A percentile compares a stretch with the other conserved stretches of the same genome.
Evolutionary conservation across 441 rosid species (phyloP).

Genomic region (Theobroma grandiflorum): DNA sequence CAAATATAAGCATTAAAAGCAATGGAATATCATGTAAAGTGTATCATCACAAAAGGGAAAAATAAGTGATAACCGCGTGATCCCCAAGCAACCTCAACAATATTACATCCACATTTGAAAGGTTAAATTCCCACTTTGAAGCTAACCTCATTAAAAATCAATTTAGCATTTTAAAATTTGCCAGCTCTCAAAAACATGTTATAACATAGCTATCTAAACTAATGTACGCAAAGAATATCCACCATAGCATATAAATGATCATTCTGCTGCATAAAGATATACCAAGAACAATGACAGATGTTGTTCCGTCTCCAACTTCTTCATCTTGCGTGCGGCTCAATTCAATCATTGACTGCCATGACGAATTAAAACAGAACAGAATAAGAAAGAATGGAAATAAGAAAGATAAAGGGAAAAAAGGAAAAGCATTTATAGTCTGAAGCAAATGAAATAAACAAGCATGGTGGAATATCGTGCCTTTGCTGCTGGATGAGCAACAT

Average conservation of each 20-base stretch:
- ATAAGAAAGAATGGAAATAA: not conserved
- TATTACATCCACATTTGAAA: not conserved
- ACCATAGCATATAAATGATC: not conserved
- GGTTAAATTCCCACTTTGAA: not conserved
- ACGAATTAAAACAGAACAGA: conserved; percentile 22
- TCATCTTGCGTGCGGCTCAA: conserved; percentile 95
- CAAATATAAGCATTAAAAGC: not conserved
- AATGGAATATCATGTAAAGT: not conserved
- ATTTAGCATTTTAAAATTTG: not conserved
- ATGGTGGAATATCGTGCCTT: conserved; percentile 55
- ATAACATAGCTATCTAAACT: not conserved
- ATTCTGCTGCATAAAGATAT: conserved; percentile 21
- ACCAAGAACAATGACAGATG: conserved; percentile 96
- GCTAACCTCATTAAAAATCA: not conserved
- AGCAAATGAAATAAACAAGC: not conserved
- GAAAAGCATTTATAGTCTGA: not conserved
- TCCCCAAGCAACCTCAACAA: not conserved
- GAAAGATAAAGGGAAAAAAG: not conserved
- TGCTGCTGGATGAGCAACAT: conserved; percentile 95
- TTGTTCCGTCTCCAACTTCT: conserved; percentile 99
- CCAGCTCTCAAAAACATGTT: not conserved
- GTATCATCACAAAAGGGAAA: not conserved
- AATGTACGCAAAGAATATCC: not conserved
- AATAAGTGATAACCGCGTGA: not conserved
- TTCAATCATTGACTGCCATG: conserved; percentile 88